These are phyloP conservation scores for Gossypium davidsonii DNA, from an alignment of 441 rosid genomes.

Conservation along the genomic window DNA sequence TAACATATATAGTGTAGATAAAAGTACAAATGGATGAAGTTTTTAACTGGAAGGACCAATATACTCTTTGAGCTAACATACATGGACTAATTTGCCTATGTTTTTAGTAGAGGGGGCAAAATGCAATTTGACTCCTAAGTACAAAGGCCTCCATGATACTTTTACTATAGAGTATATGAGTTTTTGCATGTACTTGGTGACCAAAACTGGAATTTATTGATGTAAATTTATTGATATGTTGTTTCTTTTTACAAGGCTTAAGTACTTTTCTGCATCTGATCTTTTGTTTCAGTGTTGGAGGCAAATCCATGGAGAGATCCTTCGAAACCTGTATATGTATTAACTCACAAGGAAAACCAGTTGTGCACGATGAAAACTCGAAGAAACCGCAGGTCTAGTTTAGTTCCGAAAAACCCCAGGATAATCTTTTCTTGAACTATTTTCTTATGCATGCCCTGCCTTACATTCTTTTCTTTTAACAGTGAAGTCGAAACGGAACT, in stretches of 20 bases:
- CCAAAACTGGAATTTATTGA: background rate
- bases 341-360: conserved; percentile 76
- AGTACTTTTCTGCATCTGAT: background rate
- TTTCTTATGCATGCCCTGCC: conserved; percentile 4
- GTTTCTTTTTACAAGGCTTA: conserved; percentile 6
- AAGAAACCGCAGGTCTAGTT: conserved; percentile 66
- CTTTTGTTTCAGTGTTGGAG: conserved; percentile 58
- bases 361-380: conserved; percentile 93
- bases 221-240: background rate
- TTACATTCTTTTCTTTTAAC: conserved; percentile 22
- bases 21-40: too few species aligned
- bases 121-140: too few species aligned
- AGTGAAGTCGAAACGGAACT: conserved; percentile 95
- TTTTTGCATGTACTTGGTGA: background rate
- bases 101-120: too few species aligned
- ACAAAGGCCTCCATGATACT: too few species aligned
- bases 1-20: background rate
- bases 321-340: conserved; percentile 79
- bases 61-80: too few species aligned
- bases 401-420: conserved; percentile 5
- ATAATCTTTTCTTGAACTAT: background rate
- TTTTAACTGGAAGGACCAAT: too few species aligned
- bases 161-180: background rate
- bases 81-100: too few species aligned
- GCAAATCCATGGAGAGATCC: conserved; percentile 92